Conservation (phyloP, 164 flowering plant genomes). For the Magnolia kwangsiensis region DNA sequence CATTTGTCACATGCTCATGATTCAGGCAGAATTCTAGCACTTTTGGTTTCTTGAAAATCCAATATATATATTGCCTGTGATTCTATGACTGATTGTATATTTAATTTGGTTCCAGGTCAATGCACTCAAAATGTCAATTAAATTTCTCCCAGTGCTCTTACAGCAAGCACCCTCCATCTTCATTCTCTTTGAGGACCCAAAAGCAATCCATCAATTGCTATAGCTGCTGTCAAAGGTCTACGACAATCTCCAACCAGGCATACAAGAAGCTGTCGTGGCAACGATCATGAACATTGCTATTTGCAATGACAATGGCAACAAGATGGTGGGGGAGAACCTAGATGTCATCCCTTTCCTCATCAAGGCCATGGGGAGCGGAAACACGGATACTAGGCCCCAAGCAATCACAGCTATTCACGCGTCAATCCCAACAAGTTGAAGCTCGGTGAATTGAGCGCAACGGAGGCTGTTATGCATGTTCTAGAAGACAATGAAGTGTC, state of each 20-base stretch:
- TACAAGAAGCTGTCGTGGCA: slow-evolving; percentile 68
- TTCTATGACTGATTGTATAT: too few species aligned
- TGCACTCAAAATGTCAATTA: slow-evolving; percentile 61
- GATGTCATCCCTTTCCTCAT: slow-evolving; percentile 59
- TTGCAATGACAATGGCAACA: slow-evolving; percentile 37
- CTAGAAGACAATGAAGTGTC: too few species aligned
- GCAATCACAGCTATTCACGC: slow-evolving; percentile 85
- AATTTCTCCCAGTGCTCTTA: slow-evolving; percentile 66
- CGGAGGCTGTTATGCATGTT: too few species aligned
- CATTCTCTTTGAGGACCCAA: slow-evolving; percentile 30
- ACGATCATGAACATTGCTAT: slow-evolving; percentile 50
- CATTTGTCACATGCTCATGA: too few species aligned
- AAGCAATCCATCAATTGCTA: slow-evolving; percentile 54
- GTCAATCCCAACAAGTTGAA: slow-evolving; percentile 35
- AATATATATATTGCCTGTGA: too few species aligned
- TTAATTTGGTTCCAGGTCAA: slow-evolving; percentile 18
- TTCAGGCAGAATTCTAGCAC: too few species aligned
- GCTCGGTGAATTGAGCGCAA: too few species aligned
- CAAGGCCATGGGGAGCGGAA: slow-evolving; percentile 55
- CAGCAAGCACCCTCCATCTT: slow-evolving; percentile 56
- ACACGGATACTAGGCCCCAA: slow-evolving; percentile 60
- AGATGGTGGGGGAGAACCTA: slow-evolving; percentile 58
- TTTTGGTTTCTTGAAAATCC: too few species aligned
- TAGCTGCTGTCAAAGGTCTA: slow-evolving; percentile 32
- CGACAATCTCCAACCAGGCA: slow-evolving; percentile 30